Evolutionary conservation across 768 basidiomycete species (phyloP).

Genomic region (Leccinum disarticulatum): DNA sequence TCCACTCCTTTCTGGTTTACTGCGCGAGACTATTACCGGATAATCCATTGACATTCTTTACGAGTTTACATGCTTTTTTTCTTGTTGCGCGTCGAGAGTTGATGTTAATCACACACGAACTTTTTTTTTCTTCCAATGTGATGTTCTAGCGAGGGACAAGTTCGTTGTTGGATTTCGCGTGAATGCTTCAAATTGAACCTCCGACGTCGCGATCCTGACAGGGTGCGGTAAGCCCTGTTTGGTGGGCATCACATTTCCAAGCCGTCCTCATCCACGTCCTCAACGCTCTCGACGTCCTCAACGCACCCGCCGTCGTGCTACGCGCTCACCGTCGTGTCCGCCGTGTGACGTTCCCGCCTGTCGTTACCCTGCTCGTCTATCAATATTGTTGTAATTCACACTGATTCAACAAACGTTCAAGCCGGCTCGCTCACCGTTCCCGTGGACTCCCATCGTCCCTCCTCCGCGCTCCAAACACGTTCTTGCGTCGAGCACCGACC

Average conservation of each 20-base stretch:
- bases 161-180: conserved; percentile 5
- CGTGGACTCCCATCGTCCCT: neutral
- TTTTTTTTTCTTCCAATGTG: conserved; percentile 11
- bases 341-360: conserved; percentile 9
- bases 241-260: conserved; percentile 6
- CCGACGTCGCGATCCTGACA: conserved; percentile 21
- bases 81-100: conserved; percentile 25
- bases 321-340: conserved; percentile 8
- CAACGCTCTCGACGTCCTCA: conserved; percentile 10
- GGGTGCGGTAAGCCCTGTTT: conserved; percentile 8
- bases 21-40: conserved; percentile 36
- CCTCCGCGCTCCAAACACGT: neutral
- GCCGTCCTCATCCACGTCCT: conserved; percentile 6
- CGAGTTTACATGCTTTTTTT: conserved; percentile 29
- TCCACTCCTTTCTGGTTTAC: conserved; percentile 35
- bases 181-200: conserved; percentile 26
- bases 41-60: conserved; percentile 40
- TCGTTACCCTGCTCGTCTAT: conserved; percentile 1
- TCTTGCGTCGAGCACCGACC: neutral
- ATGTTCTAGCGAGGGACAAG: conserved; percentile 3
- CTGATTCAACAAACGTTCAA: conserved; percentile 12
- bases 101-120: conserved; percentile 25
- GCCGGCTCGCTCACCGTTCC: conserved; percentile 7
- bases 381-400: conserved; percentile 18
- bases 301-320: conserved; percentile 7